Conservation (phyloP, 2,329 filamentous ascomycete genomes). For the Phyllosticta ampelicida region DNA sequence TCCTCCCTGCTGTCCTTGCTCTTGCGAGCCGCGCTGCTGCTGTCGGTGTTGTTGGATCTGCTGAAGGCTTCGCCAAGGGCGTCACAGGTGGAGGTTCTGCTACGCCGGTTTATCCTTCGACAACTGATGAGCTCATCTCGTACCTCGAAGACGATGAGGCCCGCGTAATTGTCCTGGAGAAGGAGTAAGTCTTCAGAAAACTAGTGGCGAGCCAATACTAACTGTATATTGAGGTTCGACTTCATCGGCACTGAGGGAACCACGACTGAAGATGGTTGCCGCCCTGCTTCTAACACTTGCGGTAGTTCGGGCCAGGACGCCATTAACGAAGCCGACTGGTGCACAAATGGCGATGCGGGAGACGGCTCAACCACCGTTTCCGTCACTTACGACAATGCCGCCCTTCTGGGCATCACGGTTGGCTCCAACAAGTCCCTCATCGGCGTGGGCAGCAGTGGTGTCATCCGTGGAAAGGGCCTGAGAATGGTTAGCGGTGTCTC, state of each 20-base stretch:
- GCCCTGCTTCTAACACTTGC: conserved; percentile 34
- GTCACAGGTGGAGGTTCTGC: conserved; percentile 51
- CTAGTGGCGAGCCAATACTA: conserved; percentile 16
- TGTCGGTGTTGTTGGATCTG: conserved; percentile 22
- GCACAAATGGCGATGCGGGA: conserved; percentile 47
- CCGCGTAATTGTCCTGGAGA: conserved; percentile 48
- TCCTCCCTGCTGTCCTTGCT: neutral
- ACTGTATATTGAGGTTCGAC: conserved; percentile 30
- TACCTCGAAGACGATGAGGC: conserved; percentile 46
- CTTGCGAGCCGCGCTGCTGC: conserved; percentile 3
- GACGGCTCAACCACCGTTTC: conserved; percentile 36
- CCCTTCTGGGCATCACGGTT: conserved; percentile 40
- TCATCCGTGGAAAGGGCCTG: conserved; percentile 49
- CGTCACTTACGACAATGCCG: conserved; percentile 43
- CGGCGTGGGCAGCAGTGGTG: conserved; percentile 41
- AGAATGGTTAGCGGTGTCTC: conserved; percentile 30
- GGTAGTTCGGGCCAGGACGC: conserved; percentile 49
- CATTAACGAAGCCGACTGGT: conserved; percentile 51
- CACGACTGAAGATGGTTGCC: conserved; percentile 43
- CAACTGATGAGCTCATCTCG: conserved; percentile 45
- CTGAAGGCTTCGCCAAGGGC: conserved; percentile 42
- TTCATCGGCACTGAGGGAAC: conserved; percentile 47
- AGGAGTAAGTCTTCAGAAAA: conserved; percentile 22
- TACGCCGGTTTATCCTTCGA: conserved; percentile 42
- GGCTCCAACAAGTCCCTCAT: conserved; percentile 48